These are phyloP conservation scores for Cordyceps javanica DNA, from an alignment of 2,329 filamentous ascomycete species.

Conservation along the genomic window DNA sequence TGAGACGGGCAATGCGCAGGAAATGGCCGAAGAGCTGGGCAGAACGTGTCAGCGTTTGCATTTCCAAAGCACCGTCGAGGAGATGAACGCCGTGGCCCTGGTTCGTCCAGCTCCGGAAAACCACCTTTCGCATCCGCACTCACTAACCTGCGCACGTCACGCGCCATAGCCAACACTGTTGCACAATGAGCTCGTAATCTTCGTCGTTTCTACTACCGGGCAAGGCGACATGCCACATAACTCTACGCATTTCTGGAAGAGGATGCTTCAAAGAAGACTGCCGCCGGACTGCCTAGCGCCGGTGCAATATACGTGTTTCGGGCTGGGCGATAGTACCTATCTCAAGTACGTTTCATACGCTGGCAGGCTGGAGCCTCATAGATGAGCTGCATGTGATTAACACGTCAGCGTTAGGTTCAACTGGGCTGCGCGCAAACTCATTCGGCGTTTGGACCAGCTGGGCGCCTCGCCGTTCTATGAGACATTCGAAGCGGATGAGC, in stretches of 20 bases:
- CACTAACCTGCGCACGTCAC: not conserved
- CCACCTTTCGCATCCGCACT: not conserved
- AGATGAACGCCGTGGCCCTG: conserved; percentile 69
- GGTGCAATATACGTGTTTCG: conserved; percentile 77
- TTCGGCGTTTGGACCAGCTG: conserved; percentile 76
- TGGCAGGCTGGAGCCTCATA: not conserved
- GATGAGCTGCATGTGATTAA: not conserved
- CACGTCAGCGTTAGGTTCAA: conserved; percentile 66
- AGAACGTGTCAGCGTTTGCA: conserved; percentile 68
- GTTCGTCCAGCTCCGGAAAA: conserved; percentile 42
- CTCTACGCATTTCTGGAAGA: conserved; percentile 76
- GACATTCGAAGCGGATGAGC: conserved; percentile 84
- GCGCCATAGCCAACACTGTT: conserved; percentile 43
- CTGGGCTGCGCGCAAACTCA: conserved; percentile 82
- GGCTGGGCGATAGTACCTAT: conserved; percentile 92
- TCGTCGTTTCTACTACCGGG: conserved; percentile 86
- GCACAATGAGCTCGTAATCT: conserved; percentile 57
- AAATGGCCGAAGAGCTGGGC: conserved; percentile 80
- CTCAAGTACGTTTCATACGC: conserved; percentile 56
- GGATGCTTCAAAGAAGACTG: conserved; percentile 71
- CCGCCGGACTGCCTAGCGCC: conserved; percentile 61
- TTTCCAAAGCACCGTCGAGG: conserved; percentile 68
- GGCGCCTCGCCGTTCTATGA: conserved; percentile 72
- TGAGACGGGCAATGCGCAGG: conserved; percentile 90
- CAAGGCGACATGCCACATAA: conserved; percentile 91